These are phyloP conservation scores for Loxodes magnus DNA, from an alignment of 73 alveolate species.

Conservation along the genomic window DNA sequence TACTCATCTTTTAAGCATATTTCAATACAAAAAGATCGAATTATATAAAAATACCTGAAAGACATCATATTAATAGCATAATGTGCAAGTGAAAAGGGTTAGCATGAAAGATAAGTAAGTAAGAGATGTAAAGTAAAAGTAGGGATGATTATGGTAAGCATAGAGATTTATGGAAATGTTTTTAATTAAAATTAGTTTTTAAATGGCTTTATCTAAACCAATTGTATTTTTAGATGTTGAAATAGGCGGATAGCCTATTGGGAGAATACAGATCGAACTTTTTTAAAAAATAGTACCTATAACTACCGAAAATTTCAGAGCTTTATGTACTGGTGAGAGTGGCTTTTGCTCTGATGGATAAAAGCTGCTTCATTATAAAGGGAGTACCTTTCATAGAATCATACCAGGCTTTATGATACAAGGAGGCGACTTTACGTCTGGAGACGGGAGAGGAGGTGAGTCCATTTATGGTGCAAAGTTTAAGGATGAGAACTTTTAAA, in stretches of 20 bases:
- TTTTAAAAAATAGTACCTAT: conserved; percentile 32
- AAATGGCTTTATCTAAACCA: too few relatives aligned
- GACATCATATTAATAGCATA: too few relatives aligned
- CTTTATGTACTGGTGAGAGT: conserved; percentile 74
- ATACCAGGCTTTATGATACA: conserved; percentile 83
- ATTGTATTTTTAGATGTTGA: conserved; percentile 7
- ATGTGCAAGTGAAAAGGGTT: too few relatives aligned
- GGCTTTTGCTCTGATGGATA: conserved; percentile 17
- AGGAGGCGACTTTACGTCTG: conserved; percentile 87
- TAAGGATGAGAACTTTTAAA: conserved; percentile 75
- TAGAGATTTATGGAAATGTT: too few relatives aligned
- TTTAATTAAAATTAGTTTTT: too few relatives aligned
- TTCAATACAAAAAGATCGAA: too few relatives aligned
- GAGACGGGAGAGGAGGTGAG: conserved; percentile 91
- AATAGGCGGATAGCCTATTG: background rate
- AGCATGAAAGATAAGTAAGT: too few relatives aligned
- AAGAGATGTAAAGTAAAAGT: too few relatives aligned
- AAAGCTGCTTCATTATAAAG: conserved; percentile 15
- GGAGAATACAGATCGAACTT: conserved; percentile 2
- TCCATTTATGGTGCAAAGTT: conserved; percentile 85
- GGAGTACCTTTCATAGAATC: conserved; percentile 27
- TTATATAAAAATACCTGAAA: too few relatives aligned
- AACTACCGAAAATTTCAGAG: conserved; percentile 81
- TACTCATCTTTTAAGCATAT: too few relatives aligned
- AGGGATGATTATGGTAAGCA: too few relatives aligned